Evolutionary conservation across 176 grass and related monocot genomes (phyloP).

Genomic region (Raddia distichophylla): DNA sequence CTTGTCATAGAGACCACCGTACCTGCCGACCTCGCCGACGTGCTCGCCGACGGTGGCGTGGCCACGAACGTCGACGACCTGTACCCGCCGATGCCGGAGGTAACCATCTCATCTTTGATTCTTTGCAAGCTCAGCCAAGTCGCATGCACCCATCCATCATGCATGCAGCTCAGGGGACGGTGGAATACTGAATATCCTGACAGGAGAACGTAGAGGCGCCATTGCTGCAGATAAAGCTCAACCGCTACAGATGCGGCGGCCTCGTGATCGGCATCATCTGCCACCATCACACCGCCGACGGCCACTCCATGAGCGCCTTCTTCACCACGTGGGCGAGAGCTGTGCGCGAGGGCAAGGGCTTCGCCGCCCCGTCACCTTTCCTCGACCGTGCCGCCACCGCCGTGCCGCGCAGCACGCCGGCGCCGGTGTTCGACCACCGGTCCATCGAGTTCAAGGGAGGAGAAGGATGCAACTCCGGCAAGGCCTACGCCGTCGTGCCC

Average conservation of each 20-base stretch:
- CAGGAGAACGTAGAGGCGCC: constrained; percentile 8
- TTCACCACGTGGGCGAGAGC: constrained; percentile 26
- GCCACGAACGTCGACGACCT: neutral
- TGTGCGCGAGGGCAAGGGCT: constrained; percentile 21
- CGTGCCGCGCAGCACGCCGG: constrained; percentile 2
- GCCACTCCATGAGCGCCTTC: constrained; percentile 43
- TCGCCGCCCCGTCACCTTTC: neutral
- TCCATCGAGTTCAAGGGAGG: constrained; percentile 37
- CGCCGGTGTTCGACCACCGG: constrained; percentile 35
- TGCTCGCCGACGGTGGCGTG: constrained; percentile 15
- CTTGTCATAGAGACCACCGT: constrained; percentile 42
- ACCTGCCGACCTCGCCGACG: neutral
- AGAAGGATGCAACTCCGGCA: neutral
- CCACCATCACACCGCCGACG: constrained; percentile 47
- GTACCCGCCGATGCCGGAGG: constrained; percentile 18
- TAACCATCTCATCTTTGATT: neutral
- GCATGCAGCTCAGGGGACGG: neutral
- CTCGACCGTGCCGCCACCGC: constrained; percentile 11
- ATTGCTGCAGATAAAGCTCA: constrained; percentile 40
- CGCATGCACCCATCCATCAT: neutral
- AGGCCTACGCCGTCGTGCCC: neutral
- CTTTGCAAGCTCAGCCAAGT: neutral
- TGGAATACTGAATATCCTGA: neutral
- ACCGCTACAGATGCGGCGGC: constrained; percentile 43
- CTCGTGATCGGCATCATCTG: constrained; percentile 29